Conservation (phyloP, 305 asterid species). For the Andrographis paniculata region DNA sequence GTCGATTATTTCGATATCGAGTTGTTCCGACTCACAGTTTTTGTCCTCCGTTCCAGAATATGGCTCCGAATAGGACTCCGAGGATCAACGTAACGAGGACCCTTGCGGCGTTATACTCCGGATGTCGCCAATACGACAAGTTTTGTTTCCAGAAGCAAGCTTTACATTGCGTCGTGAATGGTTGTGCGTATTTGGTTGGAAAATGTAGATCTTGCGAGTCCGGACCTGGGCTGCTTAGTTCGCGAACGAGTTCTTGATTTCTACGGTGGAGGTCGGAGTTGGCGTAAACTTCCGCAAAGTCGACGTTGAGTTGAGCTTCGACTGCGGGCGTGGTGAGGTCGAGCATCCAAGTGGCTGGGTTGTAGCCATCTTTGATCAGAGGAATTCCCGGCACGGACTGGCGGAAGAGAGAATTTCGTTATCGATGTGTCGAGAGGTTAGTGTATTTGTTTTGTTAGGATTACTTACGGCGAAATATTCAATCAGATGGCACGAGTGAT, state of each 20-base stretch:
- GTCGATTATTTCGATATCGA: background rate
- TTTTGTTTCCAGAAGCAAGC: slow-evolving; percentile 41
- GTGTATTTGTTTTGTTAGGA: background rate
- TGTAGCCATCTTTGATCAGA: slow-evolving; percentile 27
- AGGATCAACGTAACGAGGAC: slow-evolving; percentile 27
- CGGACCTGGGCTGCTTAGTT: slow-evolving; percentile 22
- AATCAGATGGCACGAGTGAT: slow-evolving; percentile 19
- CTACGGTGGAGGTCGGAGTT: slow-evolving; percentile 29
- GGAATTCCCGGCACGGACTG: slow-evolving; percentile 34
- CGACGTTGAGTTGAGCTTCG: slow-evolving; percentile 30
- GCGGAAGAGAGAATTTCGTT: background rate
- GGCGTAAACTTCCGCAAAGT: slow-evolving; percentile 31
- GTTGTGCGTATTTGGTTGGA: slow-evolving; percentile 31
- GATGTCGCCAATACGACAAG: slow-evolving; percentile 38
- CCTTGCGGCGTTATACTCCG: slow-evolving; percentile 30
- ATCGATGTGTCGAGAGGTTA: background rate
- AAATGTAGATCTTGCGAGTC: slow-evolving; percentile 29
- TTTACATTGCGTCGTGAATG: slow-evolving; percentile 20
- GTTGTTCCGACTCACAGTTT: slow-evolving; percentile 20
- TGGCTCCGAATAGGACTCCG: slow-evolving; percentile 27
- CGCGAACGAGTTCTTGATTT: slow-evolving; percentile 24
- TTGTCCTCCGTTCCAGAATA: slow-evolving; percentile 32
- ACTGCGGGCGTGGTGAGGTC: slow-evolving; percentile 32
- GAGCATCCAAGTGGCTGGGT: slow-evolving; percentile 55
- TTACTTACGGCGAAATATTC: slow-evolving; percentile 31